Evolutionary conservation across 140 eudicot species (phyloP), one percentile per base, ranked within the genome.

Genomic region (Oenanthe javanica): DNA sequence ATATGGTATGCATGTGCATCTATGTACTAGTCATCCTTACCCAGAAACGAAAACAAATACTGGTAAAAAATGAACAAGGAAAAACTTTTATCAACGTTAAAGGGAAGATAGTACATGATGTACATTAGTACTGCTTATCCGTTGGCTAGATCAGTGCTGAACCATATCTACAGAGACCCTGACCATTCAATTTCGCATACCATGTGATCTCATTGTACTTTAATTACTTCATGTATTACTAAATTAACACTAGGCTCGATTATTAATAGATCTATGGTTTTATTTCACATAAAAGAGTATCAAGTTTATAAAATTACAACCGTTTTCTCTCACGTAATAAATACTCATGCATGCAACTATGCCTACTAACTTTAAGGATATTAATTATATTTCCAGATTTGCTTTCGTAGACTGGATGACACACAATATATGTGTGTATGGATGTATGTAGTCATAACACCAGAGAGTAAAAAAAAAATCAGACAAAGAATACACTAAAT

Each of bases 41-140:
- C 9, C 47, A 69, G 47, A 69, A 69, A 13, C 21, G 74, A 69
- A 69, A 69, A 69, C 47, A 27, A 69, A 69, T 12, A 36, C 4
- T 63, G 40, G 4, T 31, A 11, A 31, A 67, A 36, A 36, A 4
- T 69, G 47, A 69, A 69, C 71, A 23, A 69, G 74, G n/a, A 69
- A 36, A 69, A 13, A 69, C 74, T 69, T 69, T 69, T 69, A 69
- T 69, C 74, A 69, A 69, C 74, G 25, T 63, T 63, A 63, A 63
- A 63, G 71, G 74, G 74, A 38, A 69, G 47, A 13, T 15, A 15
- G 46, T 38, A 69, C 74, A 63, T 69, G 1, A 27, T 25, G 73
- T 27, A 64, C 71, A 64, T 4, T 2, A 2, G 42, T 64, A 69
- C 74, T 12, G 74, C 74, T 63, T 63, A 63, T 63, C 71, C 71